Percentiles rank a stretch among this genome's conserved stretches.
Evolutionary conservation across 129 eudicot genomes (phyloP).

Genomic region (Ambrosia artemisiifolia): DNA sequence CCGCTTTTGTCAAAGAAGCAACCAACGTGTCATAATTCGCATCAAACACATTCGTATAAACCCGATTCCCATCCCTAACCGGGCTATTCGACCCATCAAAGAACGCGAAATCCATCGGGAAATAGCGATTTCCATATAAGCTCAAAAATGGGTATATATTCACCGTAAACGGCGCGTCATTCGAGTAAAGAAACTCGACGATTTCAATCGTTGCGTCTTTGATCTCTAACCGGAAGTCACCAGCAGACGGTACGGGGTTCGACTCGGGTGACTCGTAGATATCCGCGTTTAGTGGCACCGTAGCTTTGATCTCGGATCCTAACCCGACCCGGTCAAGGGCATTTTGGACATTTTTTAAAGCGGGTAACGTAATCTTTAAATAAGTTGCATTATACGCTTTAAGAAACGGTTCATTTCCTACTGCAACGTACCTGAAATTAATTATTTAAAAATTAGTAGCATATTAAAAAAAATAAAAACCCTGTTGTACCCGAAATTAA

Average conservation of each 20-base stretch:
- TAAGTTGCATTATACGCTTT: constrained; percentile 64
- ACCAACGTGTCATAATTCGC: constrained; percentile 85
- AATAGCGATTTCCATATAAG: constrained; percentile 56
- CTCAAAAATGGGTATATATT: constrained; percentile 89
- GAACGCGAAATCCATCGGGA: constrained; percentile 76
- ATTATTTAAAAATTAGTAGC: too few species aligned
- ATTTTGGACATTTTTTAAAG: constrained; percentile 66
- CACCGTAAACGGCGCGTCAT: constrained; percentile 80
- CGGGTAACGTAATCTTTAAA: constrained; percentile 63
- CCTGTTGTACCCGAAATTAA: not conserved
- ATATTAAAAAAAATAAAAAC: not conserved
- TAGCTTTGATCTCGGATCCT: constrained; percentile 70
- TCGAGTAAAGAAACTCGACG: constrained; percentile 51
- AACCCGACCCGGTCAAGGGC: constrained; percentile 66
- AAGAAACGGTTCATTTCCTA: constrained; percentile 86
- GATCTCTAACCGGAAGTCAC: constrained; percentile 75
- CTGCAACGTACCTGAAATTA: constrained; percentile 76
- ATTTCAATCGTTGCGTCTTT: constrained; percentile 60
- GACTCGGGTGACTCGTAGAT: constrained; percentile 76
- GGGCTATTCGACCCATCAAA: constrained; percentile 66
- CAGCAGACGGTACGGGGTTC: constrained; percentile 87
- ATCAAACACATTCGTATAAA: constrained; percentile 79
- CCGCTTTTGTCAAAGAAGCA: constrained; percentile 65
- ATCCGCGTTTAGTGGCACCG: constrained; percentile 89
- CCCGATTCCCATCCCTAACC: constrained; percentile 43